Base-by-base conservation (phyloP, 164 flowering plant species). In the Euptelea pleiosperma region DNA sequence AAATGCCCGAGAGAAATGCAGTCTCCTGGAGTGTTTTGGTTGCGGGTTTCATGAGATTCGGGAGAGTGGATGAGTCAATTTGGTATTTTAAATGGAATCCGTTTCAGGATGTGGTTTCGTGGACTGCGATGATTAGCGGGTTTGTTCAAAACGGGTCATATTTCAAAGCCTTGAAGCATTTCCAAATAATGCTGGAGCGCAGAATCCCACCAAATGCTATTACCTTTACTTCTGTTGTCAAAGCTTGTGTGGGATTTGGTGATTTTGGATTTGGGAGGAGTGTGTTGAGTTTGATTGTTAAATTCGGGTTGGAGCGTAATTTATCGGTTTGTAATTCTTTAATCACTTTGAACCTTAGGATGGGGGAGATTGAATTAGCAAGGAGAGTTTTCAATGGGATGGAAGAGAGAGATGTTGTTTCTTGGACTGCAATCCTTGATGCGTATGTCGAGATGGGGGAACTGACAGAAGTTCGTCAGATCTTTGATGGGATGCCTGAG, bases 361-460 rank as follows among this genome's bases (percentile, higher is more conserved):
- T 75, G 69, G 73, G 85, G 36, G 79, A 84, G 46, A 26, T 55
- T 54, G 79, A 78, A 46, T 52, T 64, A 49, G 87, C 85, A 16
- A 69, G 69, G 70, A 67, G 52, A 29, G 30, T 73, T 34, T 85
- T 82, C 65, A 71, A 80, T 70, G 45, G 45, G 29, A 81, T 80
- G 87, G 65, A 70, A 18, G 46, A 41, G 55, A 65, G 48, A 49
- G 65, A 70, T 39, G 66, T 61, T 36, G 55, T 70, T 55, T 70
- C 69, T 19, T 70, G 73, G 73, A 65, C 70, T 28, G 50, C 63
- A 24, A 61, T 65, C 24, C 66, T 70, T 39, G 73, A 64, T 46
- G 58, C 56, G 39, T 61, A 51, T 57, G 70, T 60, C 0, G 67
- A 58, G 55, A 62, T 41, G 52, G 70, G 70, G 37, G 57, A 65